phyloP scores from a whole-genome alignment of 495 filamentous ascomycete genomes.

The Neurospora sp. region DNA sequence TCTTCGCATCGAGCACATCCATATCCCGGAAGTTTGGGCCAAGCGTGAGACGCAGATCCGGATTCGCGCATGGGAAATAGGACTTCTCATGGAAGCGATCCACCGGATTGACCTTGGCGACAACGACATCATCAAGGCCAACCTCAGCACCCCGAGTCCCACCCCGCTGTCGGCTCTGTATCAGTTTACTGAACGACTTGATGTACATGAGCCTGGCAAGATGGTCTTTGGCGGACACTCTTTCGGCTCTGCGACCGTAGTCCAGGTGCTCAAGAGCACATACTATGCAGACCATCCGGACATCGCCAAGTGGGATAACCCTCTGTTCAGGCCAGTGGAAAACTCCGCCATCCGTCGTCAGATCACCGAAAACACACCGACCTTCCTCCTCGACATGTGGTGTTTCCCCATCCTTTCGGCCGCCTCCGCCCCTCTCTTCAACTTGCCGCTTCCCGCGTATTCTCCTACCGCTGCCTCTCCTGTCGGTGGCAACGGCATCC shows the following conservation, averaged over 20 bases:
- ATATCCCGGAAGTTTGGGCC: slow-evolving; percentile 45
- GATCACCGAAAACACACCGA: slow-evolving; percentile 49
- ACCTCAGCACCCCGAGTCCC: slow-evolving; percentile 31
- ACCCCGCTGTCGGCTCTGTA: slow-evolving; percentile 31
- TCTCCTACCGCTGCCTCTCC: slow-evolving; percentile 25
- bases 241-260: slow-evolving; percentile 60
- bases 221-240: slow-evolving; percentile 65
- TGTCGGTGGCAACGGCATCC: slow-evolving; percentile 34
- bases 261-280: slow-evolving; percentile 63
- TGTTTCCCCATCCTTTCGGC: slow-evolving; percentile 51
- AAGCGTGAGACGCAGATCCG: slow-evolving; percentile 55
- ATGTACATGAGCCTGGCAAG: slow-evolving; percentile 58
- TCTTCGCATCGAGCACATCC: slow-evolving; percentile 39
- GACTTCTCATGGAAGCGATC: slow-evolving; percentile 50
- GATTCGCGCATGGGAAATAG: slow-evolving; percentile 64
- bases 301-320: slow-evolving; percentile 15
- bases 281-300: slow-evolving; percentile 43
- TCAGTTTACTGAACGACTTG: slow-evolving; percentile 43
- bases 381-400: slow-evolving; percentile 67
- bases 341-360: slow-evolving; percentile 44
- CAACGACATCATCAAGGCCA: slow-evolving; percentile 19
- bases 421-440: slow-evolving; percentile 45
- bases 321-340: slow-evolving; percentile 39
- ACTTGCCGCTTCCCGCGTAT: slow-evolving; percentile 58
- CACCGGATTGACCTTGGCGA: slow-evolving; percentile 47